Percentiles rank a stretch among this genome's conserved stretches.
phyloP scores from a whole-genome alignment of 192 early-diverging fungal species.

The Pilobolus umbonatus region DNA sequence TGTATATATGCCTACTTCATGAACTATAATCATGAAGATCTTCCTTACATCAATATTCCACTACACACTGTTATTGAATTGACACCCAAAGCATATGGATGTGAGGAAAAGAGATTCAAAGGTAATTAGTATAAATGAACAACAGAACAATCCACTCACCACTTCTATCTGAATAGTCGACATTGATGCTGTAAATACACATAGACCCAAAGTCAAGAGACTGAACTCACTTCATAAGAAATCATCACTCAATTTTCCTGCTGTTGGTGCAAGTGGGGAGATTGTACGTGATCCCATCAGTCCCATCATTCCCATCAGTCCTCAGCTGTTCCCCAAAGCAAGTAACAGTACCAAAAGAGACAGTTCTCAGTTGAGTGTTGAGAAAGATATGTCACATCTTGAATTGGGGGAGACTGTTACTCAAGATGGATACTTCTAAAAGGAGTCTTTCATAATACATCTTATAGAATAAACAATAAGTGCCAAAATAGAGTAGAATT shows the following conservation, averaged over 20 bases:
- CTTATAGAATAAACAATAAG: too few relatives aligned
- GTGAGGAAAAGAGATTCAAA: constrained; percentile 88
- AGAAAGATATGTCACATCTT: too few relatives aligned
- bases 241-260: not conserved
- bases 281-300: constrained; percentile 24
- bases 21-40: constrained; percentile 87
- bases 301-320: constrained; percentile 26
- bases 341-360: not conserved
- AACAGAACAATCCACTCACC: not conserved
- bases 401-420: too few relatives aligned
- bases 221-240: not conserved
- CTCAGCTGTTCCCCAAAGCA: constrained; percentile 1
- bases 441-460: too few relatives aligned
- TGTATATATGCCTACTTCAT: constrained; percentile 98
- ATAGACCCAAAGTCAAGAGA: constrained; percentile 65
- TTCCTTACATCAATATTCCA: constrained; percentile 99
- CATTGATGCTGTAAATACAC: constrained; percentile 97
- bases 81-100: constrained; percentile 95
- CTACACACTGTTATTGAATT: constrained; percentile 96
- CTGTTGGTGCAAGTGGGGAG: constrained; percentile 28
- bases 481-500: too few relatives aligned
- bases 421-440: too few relatives aligned
- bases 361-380: too few relatives aligned
- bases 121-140: constrained; percentile 44
- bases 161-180: too few relatives aligned